Evolutionary conservation across 345 rosid genomes (phyloP).

Genomic region (Murraya koenigii): DNA sequence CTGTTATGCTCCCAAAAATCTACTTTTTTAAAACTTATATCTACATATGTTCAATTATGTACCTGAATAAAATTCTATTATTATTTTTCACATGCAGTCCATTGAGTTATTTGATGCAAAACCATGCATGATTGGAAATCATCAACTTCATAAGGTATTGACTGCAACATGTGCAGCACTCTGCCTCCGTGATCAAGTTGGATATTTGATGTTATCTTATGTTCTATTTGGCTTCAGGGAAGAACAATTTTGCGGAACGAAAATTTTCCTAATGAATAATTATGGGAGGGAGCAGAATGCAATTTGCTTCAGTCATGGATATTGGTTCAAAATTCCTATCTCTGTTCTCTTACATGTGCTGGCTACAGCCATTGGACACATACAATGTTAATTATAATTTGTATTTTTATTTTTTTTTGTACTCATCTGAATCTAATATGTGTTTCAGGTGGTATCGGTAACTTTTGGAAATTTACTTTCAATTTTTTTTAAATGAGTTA

Average conservation of each 20-base stretch:
- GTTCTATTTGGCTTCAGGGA: neutral
- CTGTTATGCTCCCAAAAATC: conserved; percentile 35
- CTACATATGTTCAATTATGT: neutral
- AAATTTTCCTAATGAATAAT: neutral
- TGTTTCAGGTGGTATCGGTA: no score
- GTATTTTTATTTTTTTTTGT: no score
- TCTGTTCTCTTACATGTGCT: neutral
- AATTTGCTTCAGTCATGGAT: neutral
- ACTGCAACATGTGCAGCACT: conserved; percentile 74
- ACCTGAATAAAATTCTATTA: neutral
- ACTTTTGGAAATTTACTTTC: no score
- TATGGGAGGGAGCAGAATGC: neutral
- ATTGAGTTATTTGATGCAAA: conserved; percentile 56
- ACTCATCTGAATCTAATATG: no score
- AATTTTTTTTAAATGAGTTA: no score
- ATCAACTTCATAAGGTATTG: conserved; percentile 86
- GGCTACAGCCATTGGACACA: neutral
- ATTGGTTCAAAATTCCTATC: conserved; percentile 1
- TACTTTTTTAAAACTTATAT: neutral
- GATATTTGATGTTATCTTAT: conserved; percentile 1
- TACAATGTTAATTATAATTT: neutral
- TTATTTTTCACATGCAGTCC: conserved; percentile 37
- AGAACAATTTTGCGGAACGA: neutral
- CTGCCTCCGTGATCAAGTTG: conserved; percentile 72
- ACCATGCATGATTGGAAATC: conserved; percentile 73